Evolutionary conservation across 1,284 basidiomycete species (phyloP), one percentile per base, ranked within the genome.

Genomic region (Chiua sp.): DNA sequence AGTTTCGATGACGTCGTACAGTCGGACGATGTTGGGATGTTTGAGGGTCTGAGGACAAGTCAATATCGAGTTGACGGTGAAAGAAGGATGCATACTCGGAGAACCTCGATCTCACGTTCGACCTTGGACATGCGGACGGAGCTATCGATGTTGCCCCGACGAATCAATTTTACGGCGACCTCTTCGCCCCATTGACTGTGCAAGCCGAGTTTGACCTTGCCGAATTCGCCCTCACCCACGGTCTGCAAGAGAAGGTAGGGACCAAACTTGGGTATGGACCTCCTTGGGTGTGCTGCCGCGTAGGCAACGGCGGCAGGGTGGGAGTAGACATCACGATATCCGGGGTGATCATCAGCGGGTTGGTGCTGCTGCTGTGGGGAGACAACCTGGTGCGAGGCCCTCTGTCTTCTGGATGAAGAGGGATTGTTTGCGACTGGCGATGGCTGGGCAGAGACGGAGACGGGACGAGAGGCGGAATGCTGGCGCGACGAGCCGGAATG

Each of bases 1-100:
- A 3, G 98, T 98, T 78, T 99, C 96, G 68, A 99, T 98, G 46
- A 98, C 96, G 75, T 99, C 98, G 85, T 98, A 98, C 57, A 99
- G 83, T 35, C 96, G 90, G 33, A 99, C 98, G 75, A 99, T 99
- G 77, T 99, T 98, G 2, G 98, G 98, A 68, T 99, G 98, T 72
- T 96, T 94, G 61, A 99, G 86, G 60, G 87, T 89, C 94, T 97
- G 71, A 13, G 63, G 61, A 55, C n/a, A 46, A 35, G 59, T 72
- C 3, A 58, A 42, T 15, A 53, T 51, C 35, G 26, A 51, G 51
- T 42, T 37, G 32, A 60, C 42, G 51, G 53, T 47, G 6, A n/a
- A 47, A 47, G 32, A 60, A 54, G 50, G 42, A 53, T 6, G 81
- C 89, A 68, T 74, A 98, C 95, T 80, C 92, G 88, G 59, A 99